A percentile compares a stretch with the other conserved stretches of the same genome.
These are phyloP conservation scores for Tolypocladium ovalisporum DNA, from an alignment of 2,329 filamentous ascomycete genomes.

Conservation along the genomic window DNA sequence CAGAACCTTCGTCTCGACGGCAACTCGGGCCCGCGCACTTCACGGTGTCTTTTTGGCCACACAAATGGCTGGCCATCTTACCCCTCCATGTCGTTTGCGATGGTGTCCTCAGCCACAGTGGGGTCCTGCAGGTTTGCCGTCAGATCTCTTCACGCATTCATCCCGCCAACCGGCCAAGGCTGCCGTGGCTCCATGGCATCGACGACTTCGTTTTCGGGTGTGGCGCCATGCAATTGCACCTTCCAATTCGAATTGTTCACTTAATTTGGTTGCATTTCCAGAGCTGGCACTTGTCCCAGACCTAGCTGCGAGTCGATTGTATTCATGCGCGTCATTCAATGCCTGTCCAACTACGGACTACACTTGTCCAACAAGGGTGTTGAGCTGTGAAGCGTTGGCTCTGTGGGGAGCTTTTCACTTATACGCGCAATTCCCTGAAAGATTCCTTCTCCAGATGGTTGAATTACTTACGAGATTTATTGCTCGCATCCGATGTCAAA, in stretches of 20 bases:
- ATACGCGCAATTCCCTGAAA: background rate
- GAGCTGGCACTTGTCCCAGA: no score
- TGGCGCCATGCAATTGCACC: background rate
- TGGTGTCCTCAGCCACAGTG: background rate
- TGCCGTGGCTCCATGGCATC: background rate
- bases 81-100: background rate
- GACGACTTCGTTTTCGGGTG: background rate
- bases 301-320: no score
- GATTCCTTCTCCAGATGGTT: background rate
- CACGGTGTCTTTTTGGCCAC: no score
- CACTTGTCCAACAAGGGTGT: background rate
- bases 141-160: background rate
- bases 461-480: background rate
- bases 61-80: no score
- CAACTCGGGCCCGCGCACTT: background rate
- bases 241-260: no score
- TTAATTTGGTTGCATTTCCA: background rate
- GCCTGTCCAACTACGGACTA: background rate
- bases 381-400: background rate
- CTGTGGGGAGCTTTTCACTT: background rate
- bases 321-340: background rate
- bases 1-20: background rate
- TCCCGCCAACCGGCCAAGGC: background rate
- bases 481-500: background rate
- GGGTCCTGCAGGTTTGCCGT: background rate